phyloP scores from a whole-genome alignment of 2,329 filamentous ascomycete genomes.

The Alternaria arbusti region DNA sequence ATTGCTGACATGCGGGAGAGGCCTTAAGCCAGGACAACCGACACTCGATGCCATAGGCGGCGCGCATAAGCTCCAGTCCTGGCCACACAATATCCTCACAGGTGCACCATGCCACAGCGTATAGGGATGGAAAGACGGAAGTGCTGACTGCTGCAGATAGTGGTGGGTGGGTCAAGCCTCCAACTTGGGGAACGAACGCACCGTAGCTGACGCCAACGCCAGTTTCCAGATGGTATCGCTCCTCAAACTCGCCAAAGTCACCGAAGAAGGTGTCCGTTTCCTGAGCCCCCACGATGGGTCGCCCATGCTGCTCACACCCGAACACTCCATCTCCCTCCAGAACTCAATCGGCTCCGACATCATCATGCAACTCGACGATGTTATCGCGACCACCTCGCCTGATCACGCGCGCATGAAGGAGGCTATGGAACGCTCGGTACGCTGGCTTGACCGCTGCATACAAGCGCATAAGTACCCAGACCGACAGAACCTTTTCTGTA shows the following conservation, averaged over 20 bases:
- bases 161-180: conserved; percentile 50
- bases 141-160: conserved; percentile 50
- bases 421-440: conserved; percentile 91
- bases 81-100: conserved; percentile 94
- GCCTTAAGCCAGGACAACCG: conserved; percentile 90
- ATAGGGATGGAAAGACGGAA: neutral
- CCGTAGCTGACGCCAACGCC: conserved; percentile 37
- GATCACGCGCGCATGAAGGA: conserved; percentile 87
- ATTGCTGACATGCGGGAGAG: conserved; percentile 52
- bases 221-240: conserved; percentile 99
- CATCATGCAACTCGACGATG: conserved; percentile 99
- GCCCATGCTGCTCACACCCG: conserved; percentile 95
- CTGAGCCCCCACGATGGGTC: conserved; percentile 94
- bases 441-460: conserved; percentile 96
- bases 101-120: conserved; percentile 42
- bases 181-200: conserved; percentile 16
- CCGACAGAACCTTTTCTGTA: conserved; percentile 94
- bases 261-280: conserved; percentile 94
- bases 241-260: conserved; percentile 89
- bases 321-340: conserved; percentile 94
- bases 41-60: conserved; percentile 87
- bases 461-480: conserved; percentile 83
- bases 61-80: conserved; percentile 92
- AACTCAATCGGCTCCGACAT: conserved; percentile 98
- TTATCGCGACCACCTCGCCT: conserved; percentile 93